These are phyloP conservation scores for Apiospora rasikravindrae DNA, from an alignment of 2,329 filamentous ascomycete species.

Conservation along the genomic window DNA sequence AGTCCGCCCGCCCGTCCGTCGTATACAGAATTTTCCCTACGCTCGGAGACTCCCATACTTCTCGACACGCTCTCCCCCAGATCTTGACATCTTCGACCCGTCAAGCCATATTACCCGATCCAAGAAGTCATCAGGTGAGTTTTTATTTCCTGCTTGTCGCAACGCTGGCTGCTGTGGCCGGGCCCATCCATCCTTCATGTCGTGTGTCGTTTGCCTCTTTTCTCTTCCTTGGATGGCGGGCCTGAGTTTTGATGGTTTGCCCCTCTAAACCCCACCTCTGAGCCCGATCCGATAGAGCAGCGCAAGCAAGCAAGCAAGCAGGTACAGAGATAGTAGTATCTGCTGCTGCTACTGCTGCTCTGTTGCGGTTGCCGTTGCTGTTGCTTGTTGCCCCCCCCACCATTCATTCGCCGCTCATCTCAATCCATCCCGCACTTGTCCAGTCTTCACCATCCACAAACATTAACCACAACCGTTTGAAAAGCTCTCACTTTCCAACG, in stretches of 20 bases:
- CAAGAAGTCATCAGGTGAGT: constrained; percentile 9
- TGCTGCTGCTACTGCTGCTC: not conserved
- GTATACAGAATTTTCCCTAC: constrained; percentile 15
- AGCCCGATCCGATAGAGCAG: constrained; percentile 15
- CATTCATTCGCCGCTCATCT: constrained; percentile 11
- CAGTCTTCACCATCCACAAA: constrained; percentile 15
- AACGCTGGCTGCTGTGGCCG: not conserved
- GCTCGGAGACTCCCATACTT: constrained; percentile 8
- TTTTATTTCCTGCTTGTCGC: not conserved
- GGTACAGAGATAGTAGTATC: not conserved
- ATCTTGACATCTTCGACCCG: constrained; percentile 12
- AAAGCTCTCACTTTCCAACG: constrained; percentile 11
- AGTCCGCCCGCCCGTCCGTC: constrained; percentile 9
- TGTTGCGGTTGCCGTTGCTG: not conserved
- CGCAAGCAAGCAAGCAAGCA: constrained; percentile 5
- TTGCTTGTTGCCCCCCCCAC: constrained; percentile 7
- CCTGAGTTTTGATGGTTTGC: constrained; percentile 12
- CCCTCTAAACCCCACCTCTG: constrained; percentile 16
- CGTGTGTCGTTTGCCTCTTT: constrained; percentile 12
- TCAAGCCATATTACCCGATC: not conserved
- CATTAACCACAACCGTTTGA: constrained; percentile 15
- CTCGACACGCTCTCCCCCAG: constrained; percentile 3
- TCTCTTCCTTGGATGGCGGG: not conserved
- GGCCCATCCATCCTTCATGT: not conserved
- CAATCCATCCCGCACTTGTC: not conserved